phyloP scores from a whole-genome alignment of 2,329 filamentous ascomycete species.

The Calonectria ilicicola region DNA sequence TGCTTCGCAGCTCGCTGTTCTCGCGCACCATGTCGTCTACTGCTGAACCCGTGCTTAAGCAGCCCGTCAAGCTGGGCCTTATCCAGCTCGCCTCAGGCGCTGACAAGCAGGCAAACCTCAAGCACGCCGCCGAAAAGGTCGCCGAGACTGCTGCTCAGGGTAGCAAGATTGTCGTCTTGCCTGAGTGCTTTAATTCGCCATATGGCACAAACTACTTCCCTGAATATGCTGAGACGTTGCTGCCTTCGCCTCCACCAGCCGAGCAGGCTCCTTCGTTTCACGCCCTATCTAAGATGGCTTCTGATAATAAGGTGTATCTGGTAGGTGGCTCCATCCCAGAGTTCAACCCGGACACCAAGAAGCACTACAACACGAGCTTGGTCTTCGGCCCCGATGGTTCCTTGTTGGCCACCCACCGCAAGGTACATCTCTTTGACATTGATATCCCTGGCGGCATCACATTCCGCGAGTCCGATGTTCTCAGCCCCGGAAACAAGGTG shows the following conservation, averaged over 20 bases:
- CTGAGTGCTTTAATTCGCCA: slow-evolving; percentile 99
- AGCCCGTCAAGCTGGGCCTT: slow-evolving; percentile 83
- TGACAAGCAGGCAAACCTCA: slow-evolving; percentile 88
- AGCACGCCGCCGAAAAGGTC: slow-evolving; percentile 84
- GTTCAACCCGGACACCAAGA: slow-evolving; percentile 65
- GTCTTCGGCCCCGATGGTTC: slow-evolving; percentile 82
- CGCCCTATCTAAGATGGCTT: slow-evolving; percentile 83
- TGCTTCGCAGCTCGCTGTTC: slow-evolving; percentile 35
- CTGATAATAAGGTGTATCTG: slow-evolving; percentile 82
- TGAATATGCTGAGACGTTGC: slow-evolving; percentile 89
- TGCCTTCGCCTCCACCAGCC: slow-evolving; percentile 77
- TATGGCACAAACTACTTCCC: slow-evolving; percentile 94
- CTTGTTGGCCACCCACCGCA: slow-evolving; percentile 90
- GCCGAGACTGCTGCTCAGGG: slow-evolving; percentile 81
- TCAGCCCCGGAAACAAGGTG: slow-evolving; percentile 85
- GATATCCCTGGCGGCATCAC: slow-evolving; percentile 95
- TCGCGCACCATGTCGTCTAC: slow-evolving; percentile 52
- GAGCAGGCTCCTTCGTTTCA: slow-evolving; percentile 86
- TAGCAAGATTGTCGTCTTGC: slow-evolving; percentile 89
- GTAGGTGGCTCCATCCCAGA: slow-evolving; percentile 96
- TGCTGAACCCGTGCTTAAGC: slow-evolving; percentile 69
- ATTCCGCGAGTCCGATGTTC: slow-evolving; percentile 91
- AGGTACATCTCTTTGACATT: slow-evolving; percentile 97
- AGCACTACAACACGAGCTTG: slow-evolving; percentile 92
- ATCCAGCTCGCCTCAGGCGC: slow-evolving; percentile 84